Percentiles rank a stretch among this genome's conserved stretches.
phyloP scores from a whole-genome alignment of 257 asterid species.

The Solanum chmielewskii region DNA sequence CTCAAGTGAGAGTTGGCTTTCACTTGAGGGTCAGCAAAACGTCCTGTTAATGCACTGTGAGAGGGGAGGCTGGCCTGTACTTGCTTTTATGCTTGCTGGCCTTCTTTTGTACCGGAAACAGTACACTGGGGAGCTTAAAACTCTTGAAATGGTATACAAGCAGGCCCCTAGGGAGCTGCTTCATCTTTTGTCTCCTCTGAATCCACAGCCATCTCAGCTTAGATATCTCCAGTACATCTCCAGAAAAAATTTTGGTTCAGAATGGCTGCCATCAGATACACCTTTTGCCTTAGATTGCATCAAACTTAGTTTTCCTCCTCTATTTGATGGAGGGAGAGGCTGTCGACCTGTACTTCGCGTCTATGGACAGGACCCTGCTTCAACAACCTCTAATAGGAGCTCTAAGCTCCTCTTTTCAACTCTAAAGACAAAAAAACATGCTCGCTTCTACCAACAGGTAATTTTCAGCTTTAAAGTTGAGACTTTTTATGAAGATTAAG shows the following conservation, averaged over 20 bases:
- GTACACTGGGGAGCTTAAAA: slow-evolving; percentile 87
- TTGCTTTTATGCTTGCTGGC: slow-evolving; percentile 97
- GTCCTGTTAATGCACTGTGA: slow-evolving; percentile 96
- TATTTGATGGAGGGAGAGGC: slow-evolving; percentile 68
- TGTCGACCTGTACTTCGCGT: slow-evolving; percentile 82
- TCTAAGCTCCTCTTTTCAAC: slow-evolving; percentile 84
- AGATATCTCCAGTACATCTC: slow-evolving; percentile 95
- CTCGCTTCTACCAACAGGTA: slow-evolving; percentile 73
- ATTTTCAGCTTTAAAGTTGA: slow-evolving; percentile 13
- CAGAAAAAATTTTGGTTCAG: slow-evolving; percentile 65
- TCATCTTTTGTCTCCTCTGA: slow-evolving; percentile 86
- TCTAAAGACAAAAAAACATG: slow-evolving; percentile 37
- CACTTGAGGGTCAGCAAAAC: slow-evolving; percentile 95
- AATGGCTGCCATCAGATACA: slow-evolving; percentile 90
- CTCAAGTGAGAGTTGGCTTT: slow-evolving; percentile 98
- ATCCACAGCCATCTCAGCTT: slow-evolving; percentile 98
- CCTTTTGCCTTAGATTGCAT: slow-evolving; percentile 78
- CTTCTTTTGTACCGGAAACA: slow-evolving; percentile 93
- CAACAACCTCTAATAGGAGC: slow-evolving; percentile 59
- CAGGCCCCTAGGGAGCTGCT: slow-evolving; percentile 98
- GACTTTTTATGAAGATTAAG: neutral
- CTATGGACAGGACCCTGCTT: slow-evolving; percentile 87
- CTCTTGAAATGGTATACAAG: slow-evolving; percentile 95
- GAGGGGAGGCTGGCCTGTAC: slow-evolving; percentile 99
- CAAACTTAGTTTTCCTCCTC: slow-evolving; percentile 62